phyloP scores from a whole-genome alignment of 2,329 filamentous ascomycete genomes.

The Trichophyton mentagrophytes region DNA sequence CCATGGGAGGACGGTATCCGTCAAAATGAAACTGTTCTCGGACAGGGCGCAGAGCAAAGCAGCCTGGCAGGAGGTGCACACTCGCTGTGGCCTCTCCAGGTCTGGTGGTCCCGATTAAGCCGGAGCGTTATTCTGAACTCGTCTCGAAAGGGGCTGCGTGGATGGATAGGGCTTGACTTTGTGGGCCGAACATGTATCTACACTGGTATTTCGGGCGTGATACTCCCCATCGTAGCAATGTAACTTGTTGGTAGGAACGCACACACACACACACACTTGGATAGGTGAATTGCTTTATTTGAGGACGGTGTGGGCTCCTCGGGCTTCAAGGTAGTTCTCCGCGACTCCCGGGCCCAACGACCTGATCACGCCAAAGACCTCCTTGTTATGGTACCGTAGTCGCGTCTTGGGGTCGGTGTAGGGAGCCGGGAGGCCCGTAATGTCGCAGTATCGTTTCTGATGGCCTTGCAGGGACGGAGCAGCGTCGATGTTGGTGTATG shows the following conservation, averaged over 20 bases:
- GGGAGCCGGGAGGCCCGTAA: slow-evolving; percentile 80
- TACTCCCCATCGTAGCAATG: neutral
- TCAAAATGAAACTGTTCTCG: slow-evolving; percentile 24
- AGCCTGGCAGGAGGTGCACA: slow-evolving; percentile 13
- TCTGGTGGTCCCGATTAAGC: slow-evolving; percentile 91
- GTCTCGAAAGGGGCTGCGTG: slow-evolving; percentile 65
- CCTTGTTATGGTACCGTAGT: slow-evolving; percentile 81
- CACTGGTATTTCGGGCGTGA: neutral
- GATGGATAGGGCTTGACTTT: slow-evolving; percentile 95
- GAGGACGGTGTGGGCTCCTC: slow-evolving; percentile 83
- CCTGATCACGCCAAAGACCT: slow-evolving; percentile 76
- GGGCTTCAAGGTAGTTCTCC: slow-evolving; percentile 77
- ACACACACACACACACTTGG: no score
- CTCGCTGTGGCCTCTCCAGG: slow-evolving; percentile 4
- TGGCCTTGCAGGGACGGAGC: slow-evolving; percentile 74
- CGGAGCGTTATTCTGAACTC: slow-evolving; percentile 86
- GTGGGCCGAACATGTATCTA: slow-evolving; percentile 59
- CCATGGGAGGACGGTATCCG: slow-evolving; percentile 63
- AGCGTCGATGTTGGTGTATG: slow-evolving; percentile 93
- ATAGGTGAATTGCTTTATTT: slow-evolving; percentile 43
- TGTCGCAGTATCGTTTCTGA: slow-evolving; percentile 83
- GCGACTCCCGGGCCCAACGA: slow-evolving; percentile 67
- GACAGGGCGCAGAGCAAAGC: slow-evolving; percentile 60
- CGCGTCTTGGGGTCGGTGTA: slow-evolving; percentile 94
- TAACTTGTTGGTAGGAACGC: no score